Evolutionary conservation across 805 yeast species (phyloP).

Genomic region (Wickerhamiella occidentalis): DNA sequence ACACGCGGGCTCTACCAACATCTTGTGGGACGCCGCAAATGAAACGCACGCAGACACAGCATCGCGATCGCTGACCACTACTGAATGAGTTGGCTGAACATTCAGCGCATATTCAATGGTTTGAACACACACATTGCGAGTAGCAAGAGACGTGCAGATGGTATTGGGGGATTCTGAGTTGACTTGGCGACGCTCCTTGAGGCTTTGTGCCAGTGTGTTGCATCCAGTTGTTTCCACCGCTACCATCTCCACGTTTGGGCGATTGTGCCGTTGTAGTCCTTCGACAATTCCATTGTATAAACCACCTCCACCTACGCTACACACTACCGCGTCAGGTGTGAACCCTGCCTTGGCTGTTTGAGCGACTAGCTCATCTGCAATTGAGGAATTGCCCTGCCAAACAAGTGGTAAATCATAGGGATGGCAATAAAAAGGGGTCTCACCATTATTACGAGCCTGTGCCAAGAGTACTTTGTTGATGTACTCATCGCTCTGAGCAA

Average conservation of each 20-base stretch:
- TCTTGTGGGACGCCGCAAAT: slow-evolving; percentile 40
- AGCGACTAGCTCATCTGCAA: slow-evolving; percentile 72
- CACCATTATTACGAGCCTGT: slow-evolving; percentile 30
- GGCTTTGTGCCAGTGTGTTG: slow-evolving; percentile 34
- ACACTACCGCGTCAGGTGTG: slow-evolving; percentile 62
- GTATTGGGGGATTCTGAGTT: slow-evolving; percentile 35
- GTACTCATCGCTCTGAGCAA: slow-evolving; percentile 67
- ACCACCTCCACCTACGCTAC: slow-evolving; percentile 95
- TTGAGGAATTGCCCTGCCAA: slow-evolving; percentile 91
- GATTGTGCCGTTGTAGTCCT: slow-evolving; percentile 54
- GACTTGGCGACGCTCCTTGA: slow-evolving; percentile 36
- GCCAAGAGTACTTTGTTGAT: slow-evolving; percentile 58
- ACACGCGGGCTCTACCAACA: slow-evolving; percentile 58
- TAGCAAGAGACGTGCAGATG: slow-evolving; percentile 54
- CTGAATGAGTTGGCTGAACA: slow-evolving; percentile 33
- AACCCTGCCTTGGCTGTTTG: slow-evolving; percentile 36
- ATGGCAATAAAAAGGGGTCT: slow-evolving; percentile 69
- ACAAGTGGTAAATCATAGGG: slow-evolving; percentile 89
- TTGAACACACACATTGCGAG: slow-evolving; percentile 41
- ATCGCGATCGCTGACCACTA: slow-evolving; percentile 41
- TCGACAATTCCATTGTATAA: slow-evolving; percentile 76
- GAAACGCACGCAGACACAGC: slow-evolving; percentile 42
- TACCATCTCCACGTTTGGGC: slow-evolving; percentile 29
- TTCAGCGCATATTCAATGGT: slow-evolving; percentile 36
- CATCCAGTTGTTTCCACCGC: slow-evolving; percentile 42